A percentile compares a stretch with the other conserved stretches of the same genome.
phyloP scores from a whole-genome alignment of 768 basidiomycete species.

The Omphalotus guepiniiformis region DNA sequence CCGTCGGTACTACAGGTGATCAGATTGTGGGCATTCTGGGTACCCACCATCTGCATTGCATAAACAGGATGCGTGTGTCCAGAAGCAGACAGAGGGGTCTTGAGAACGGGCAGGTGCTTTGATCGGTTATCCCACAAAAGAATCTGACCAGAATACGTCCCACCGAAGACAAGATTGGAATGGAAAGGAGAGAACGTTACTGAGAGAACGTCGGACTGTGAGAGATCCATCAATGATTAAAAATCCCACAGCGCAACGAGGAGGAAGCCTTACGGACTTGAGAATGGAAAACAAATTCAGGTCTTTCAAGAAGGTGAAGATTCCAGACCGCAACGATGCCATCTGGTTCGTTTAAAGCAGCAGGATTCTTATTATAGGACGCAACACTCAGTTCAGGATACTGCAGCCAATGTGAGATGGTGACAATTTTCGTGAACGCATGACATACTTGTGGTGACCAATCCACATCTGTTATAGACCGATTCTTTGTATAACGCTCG shows the following conservation, averaged over 20 bases:
- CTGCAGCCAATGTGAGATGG: constrained; percentile 37
- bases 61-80: constrained; percentile 99
- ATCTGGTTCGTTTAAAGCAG: constrained; percentile 91
- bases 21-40: constrained; percentile 97
- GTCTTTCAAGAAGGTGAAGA: constrained; percentile 87
- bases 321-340: constrained; percentile 99
- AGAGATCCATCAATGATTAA: constrained; percentile 10
- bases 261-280: constrained; percentile 56
- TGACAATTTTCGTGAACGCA: neutral
- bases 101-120: constrained; percentile 92
- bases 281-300: constrained; percentile 97
- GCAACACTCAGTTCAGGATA: constrained; percentile 95
- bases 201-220: constrained; percentile 93
- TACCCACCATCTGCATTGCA: constrained; percentile 97
- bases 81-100: constrained; percentile 92
- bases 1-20: constrained; percentile 98
- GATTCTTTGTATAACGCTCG: constrained; percentile 85
- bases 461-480: constrained; percentile 94
- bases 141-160: constrained; percentile 99
- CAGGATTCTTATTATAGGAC: constrained; percentile 96
- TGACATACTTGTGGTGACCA: constrained; percentile 90
- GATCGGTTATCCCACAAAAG: constrained; percentile 97
- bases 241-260: neutral
- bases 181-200: constrained; percentile 98
- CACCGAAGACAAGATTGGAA: constrained; percentile 94